Conservation (phyloP, 2,329 filamentous ascomycete species). For the Aspergillus viridinutans region DNA sequence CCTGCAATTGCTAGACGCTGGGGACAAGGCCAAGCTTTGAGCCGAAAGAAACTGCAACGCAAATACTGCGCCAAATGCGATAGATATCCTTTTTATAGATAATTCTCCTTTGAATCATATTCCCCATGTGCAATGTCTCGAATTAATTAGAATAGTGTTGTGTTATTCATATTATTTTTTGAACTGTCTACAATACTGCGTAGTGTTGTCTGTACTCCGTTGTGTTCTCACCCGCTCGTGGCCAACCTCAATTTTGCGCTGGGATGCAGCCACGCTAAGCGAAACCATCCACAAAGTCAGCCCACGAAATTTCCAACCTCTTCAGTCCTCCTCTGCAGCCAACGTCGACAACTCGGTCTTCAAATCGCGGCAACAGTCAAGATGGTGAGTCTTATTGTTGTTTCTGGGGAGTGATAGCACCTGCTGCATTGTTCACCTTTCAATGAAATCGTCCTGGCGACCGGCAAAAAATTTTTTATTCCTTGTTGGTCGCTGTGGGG, state of each 20-base stretch:
- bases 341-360: constrained; percentile 34
- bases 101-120: background rate
- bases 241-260: constrained; percentile 35
- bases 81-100: constrained; percentile 2
- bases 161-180: background rate
- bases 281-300: constrained; percentile 41
- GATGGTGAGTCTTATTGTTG: constrained; percentile 40
- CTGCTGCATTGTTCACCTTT: constrained; percentile 7
- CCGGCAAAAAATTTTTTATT: constrained; percentile 4
- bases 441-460: background rate
- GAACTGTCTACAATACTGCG: background rate
- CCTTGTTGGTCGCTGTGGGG: constrained; percentile 8
- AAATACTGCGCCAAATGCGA: background rate
- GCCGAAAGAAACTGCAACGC: background rate
- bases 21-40: constrained; percentile 35
- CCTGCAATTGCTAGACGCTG: constrained; percentile 44
- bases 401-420: constrained; percentile 21
- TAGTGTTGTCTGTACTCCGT: background rate
- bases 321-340: constrained; percentile 24
- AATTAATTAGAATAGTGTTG: background rate
- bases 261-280: constrained; percentile 40
- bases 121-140: background rate
- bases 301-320: constrained; percentile 28
- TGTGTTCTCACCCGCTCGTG: constrained; percentile 25
- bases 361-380: constrained; percentile 38